These are phyloP conservation scores for Diatrype stigma DNA, from an alignment of 2,329 filamentous ascomycete genomes.

Conservation along the genomic window DNA sequence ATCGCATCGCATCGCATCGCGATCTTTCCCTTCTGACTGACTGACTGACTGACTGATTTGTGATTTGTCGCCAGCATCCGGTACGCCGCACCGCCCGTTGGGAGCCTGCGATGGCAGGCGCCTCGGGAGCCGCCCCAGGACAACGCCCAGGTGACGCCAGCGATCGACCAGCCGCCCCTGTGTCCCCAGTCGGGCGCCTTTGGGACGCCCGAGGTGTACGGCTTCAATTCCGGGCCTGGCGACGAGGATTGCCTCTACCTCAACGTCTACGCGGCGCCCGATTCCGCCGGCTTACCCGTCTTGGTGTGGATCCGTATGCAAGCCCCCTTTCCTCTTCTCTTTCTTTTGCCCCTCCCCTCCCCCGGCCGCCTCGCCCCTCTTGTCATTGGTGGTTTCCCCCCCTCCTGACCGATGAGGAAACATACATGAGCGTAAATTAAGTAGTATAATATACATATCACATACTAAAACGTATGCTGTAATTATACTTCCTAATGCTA, in stretches of 20 bases:
- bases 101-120: conserved; percentile 22
- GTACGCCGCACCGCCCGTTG: conserved; percentile 24
- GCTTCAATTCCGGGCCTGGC: conserved; percentile 22
- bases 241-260: conserved; percentile 26
- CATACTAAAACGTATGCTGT: too few species aligned
- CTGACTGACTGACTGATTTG: too few species aligned
- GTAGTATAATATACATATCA: too few species aligned
- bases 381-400: too few species aligned
- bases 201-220: conserved; percentile 21
- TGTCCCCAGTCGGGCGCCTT: conserved; percentile 26
- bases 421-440: too few species aligned
- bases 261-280: conserved; percentile 30
- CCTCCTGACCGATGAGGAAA: too few species aligned
- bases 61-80: conserved; percentile 15
- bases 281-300: conserved; percentile 32
- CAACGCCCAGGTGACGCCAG: conserved; percentile 11
- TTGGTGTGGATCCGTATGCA: conserved; percentile 34
- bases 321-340: conserved; percentile 14
- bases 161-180: conserved; percentile 22
- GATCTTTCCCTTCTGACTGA: too few species aligned
- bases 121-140: conserved; percentile 17
- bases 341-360: conserved; percentile 5
- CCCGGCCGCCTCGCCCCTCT: too few species aligned
- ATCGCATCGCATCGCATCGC: too few species aligned
- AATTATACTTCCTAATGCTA: too few species aligned